Evolutionary conservation across 2,329 filamentous ascomycete genomes (phyloP).

Genomic region (Alternaria sp.): DNA sequence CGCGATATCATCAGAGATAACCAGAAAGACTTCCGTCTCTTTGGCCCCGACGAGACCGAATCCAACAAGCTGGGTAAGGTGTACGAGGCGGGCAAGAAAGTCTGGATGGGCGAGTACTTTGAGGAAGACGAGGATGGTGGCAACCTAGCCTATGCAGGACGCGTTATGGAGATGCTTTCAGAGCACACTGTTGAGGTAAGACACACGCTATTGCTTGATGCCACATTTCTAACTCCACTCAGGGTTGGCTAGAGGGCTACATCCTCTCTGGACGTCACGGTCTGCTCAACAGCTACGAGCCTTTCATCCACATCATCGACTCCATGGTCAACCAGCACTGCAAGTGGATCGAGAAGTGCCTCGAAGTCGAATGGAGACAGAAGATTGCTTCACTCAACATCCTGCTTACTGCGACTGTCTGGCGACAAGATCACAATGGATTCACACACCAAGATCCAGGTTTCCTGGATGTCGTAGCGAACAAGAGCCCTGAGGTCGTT

Average conservation of each 20-base stretch:
- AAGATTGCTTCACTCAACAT: slow-evolving; percentile 80
- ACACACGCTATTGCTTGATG: background rate
- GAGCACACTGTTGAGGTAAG: slow-evolving; percentile 76
- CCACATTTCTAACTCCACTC: slow-evolving; percentile 8
- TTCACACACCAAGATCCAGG: slow-evolving; percentile 81
- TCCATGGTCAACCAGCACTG: slow-evolving; percentile 88
- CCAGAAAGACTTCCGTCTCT: slow-evolving; percentile 72
- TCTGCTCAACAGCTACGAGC: slow-evolving; percentile 80
- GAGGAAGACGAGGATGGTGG: slow-evolving; percentile 77
- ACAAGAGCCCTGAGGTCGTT: slow-evolving; percentile 80
- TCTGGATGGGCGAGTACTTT: slow-evolving; percentile 80
- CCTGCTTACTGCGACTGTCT: slow-evolving; percentile 77
- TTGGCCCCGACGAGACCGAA: slow-evolving; percentile 81
- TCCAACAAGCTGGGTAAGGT: slow-evolving; percentile 78
- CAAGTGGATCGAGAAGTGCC: slow-evolving; percentile 83
- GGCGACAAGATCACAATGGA: slow-evolving; percentile 84
- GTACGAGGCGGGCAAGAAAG: slow-evolving; percentile 77
- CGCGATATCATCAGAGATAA: slow-evolving; percentile 72
- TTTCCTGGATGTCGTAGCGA: slow-evolving; percentile 79
- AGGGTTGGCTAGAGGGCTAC: slow-evolving; percentile 77
- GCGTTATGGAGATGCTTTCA: slow-evolving; percentile 85
- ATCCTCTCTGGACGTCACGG: slow-evolving; percentile 77
- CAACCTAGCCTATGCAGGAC: slow-evolving; percentile 70
- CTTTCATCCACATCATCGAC: slow-evolving; percentile 83
- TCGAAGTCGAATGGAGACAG: slow-evolving; percentile 79